Base-by-base conservation (phyloP, 2,329 filamentous ascomycete genomes). In the Elsinoe ampelina region DNA sequence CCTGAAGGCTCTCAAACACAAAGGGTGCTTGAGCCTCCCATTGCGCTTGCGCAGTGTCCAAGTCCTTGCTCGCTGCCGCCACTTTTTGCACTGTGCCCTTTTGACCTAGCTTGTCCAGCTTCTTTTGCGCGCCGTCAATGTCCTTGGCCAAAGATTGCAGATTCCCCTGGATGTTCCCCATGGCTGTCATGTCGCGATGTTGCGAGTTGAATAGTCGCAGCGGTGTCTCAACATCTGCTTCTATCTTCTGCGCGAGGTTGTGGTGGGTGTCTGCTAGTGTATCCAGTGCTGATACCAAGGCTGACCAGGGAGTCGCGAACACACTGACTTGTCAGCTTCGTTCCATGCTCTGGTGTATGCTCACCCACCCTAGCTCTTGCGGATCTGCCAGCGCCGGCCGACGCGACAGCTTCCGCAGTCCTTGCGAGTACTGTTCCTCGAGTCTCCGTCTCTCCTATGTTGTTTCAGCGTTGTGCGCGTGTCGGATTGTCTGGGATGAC, bases 1-100 rank as follows among this genome's bases (percentile, higher is more conserved):
- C 86, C 70, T 98, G 93, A 22, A 98, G 80, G 59, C 85, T 87
- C 72, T 98, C 93, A 67, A 95, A 96, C 59, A 96, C 86, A 71
- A 89, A 97, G 1, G 93, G 93, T 12, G 93, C 89, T 70, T 95
- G 90, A 0, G 89, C 90, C 57, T 95, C 85, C 93, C 93, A 98
- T 68, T 95, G 87, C 62, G 85, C 80, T 43, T 79, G 82, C n/a
- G 89, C 86, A 59, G 83, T 83, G 61, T 95, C 87, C 42, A 95
- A 81, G 61, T 84, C 85, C 15, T 82, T 76, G 10, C 82, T 79
- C 11, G 89, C 90, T 60, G 79, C 80, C 42, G 90, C 87, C 38
- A 93, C 81, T 71, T 93, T 95, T 58, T 83, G 82, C 2, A 85
- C 80, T 64, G 83, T 90, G 59, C 87, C 89, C 71, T 92, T 95